Evolutionary conservation across 345 rosid species (phyloP).

Genomic region (Pistacia integerrima): DNA sequence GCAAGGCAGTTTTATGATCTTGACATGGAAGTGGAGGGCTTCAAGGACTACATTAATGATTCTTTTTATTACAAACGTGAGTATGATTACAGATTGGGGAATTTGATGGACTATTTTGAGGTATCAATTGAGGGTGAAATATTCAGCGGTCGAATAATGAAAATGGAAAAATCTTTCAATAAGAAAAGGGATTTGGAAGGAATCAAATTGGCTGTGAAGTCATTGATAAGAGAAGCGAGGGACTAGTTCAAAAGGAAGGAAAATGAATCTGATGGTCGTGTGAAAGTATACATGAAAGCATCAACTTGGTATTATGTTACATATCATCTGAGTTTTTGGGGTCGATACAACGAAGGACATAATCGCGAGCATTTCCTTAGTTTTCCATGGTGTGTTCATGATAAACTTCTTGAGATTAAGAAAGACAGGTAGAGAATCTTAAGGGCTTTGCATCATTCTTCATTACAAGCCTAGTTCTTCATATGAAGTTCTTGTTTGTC

Average conservation of each 20-base stretch:
- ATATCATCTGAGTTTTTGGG: constrained; percentile 37
- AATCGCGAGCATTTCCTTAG: constrained; percentile 34
- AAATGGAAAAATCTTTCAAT: constrained; percentile 40
- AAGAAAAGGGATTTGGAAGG: constrained; percentile 44
- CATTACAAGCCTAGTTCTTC: neutral
- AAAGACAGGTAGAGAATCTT: neutral
- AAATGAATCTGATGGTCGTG: constrained; percentile 2
- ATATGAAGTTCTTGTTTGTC: neutral
- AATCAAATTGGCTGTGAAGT: constrained; percentile 27
- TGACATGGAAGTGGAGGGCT: constrained; percentile 60
- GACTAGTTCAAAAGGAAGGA: constrained; percentile 38
- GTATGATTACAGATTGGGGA: constrained; percentile 46
- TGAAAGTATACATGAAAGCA: constrained; percentile 41
- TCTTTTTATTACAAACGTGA: constrained; percentile 38
- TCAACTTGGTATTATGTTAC: constrained; percentile 53
- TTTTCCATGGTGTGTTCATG: constrained; percentile 45
- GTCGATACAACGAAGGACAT: constrained; percentile 21
- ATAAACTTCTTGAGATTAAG: constrained; percentile 32
- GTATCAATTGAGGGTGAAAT: constrained; percentile 63
- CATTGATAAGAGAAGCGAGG: constrained; percentile 49
- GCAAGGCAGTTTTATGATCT: constrained; percentile 42
- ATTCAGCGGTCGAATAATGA: constrained; percentile 49
- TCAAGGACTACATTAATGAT: constrained; percentile 28
- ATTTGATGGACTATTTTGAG: constrained; percentile 51
- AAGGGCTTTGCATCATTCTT: neutral